Evolutionary conservation across 2,329 filamentous ascomycete genomes (phyloP), one percentile per base, ranked within the genome.

Genomic region (Rutstroemia sp.): DNA sequence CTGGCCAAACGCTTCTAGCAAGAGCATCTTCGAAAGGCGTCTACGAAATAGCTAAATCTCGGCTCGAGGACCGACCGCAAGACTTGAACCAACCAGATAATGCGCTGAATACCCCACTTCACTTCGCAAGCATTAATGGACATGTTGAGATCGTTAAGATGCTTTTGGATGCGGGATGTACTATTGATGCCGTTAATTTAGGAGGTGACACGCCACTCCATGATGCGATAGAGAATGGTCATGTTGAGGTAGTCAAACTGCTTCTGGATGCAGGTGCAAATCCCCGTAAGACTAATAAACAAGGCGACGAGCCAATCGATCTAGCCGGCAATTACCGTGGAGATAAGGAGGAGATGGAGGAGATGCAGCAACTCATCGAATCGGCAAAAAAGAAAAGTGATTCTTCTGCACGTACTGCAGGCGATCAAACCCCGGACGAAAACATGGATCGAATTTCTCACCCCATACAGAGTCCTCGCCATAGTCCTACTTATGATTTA

Each of bases 141-240:
- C 88, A 86, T 69, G 85, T 86, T 34, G 83, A 94, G 54, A 92
- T 97, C 56, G 94, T 97, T 41, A 85, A 88, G 68, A 87, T 95
- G 53, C 75, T 99, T 41, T 84, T 99, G 60, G 82, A 89, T 8
- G 86, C 89, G 60, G 89, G 89, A 37, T 96, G 92, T 72, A 87
- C 89, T 55, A 79, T 94, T 47, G 88, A 96, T 66, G 92, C 81
- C 65, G 76, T 85, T 57, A 85, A 87, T 65, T 85, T 89, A 65
- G 87, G 91, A 65, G 90, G 89, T 66, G 94, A 99, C 66, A 97
- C 94, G 0, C 94, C 94, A 27, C 79, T 99, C 38, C 86, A 99
- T 54, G 94, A 99, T 74, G 94, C 94, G 5, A 91, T 97, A 27
- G 94, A 97, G 64, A 99, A 99, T 66, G 89, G 89, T 1, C 92